These are phyloP conservation scores for Pholiota molesta DNA, from an alignment of 768 basidiomycete species.

Conservation along the genomic window DNA sequence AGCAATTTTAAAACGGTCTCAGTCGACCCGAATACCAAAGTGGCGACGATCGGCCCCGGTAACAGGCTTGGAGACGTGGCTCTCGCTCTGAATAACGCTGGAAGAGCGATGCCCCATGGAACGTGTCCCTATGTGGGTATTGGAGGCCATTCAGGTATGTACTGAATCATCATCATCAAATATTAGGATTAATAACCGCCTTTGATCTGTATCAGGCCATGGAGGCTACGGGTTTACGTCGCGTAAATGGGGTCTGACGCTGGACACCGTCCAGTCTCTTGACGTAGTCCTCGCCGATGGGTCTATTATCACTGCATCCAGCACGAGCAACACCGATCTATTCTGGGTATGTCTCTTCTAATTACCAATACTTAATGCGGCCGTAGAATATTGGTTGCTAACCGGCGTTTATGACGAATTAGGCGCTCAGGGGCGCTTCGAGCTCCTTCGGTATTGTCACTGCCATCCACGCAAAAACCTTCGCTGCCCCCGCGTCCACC, in stretches of 20 bases:
- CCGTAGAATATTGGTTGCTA: no score
- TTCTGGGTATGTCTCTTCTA: no score
- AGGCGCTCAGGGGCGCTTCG: constrained; percentile 44
- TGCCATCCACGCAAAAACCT: constrained; percentile 36
- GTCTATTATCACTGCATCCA: constrained; percentile 23
- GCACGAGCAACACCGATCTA: constrained; percentile 25
- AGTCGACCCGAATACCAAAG: constrained; percentile 30
- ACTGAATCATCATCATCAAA: not conserved
- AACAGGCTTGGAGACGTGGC: constrained; percentile 43
- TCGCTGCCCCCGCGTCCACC: constrained; percentile 35
- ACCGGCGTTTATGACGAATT: no score
- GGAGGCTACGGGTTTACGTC: constrained; percentile 31
- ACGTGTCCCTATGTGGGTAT: constrained; percentile 49
- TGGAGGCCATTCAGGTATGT: constrained; percentile 46
- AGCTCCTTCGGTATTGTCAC: constrained; percentile 45
- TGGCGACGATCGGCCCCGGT: constrained; percentile 41
- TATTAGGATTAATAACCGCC: not conserved
- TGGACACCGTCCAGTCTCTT: constrained; percentile 27
- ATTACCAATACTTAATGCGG: no score
- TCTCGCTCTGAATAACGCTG: constrained; percentile 34
- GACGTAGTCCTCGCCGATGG: constrained; percentile 32
- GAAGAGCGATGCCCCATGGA: constrained; percentile 44
- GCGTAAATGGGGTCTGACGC: constrained; percentile 31
- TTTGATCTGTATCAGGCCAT: constrained; percentile 15
- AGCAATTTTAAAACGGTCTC: constrained; percentile 36